Percentiles rank a stretch among this genome's conserved stretches.
Evolutionary conservation across 176 grass and related monocot species (phyloP).

Genomic region (Puccinellia tenuiflora): DNA sequence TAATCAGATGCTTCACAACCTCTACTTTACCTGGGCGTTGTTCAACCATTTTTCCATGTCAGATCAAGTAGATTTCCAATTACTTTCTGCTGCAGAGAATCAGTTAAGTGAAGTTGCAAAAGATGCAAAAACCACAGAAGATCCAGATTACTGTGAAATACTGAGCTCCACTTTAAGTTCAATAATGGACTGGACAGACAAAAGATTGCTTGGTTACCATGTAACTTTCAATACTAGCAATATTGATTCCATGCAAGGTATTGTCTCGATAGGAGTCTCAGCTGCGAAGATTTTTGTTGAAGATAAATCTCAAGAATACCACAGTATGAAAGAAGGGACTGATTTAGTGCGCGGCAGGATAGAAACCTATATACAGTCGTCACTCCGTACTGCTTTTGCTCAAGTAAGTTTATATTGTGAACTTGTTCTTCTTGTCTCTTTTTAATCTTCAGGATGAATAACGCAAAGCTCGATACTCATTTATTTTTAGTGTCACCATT

Average conservation of each 20-base stretch:
- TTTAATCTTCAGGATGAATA: not conserved
- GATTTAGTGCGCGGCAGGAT: slow-evolving; percentile 56
- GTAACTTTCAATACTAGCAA: slow-evolving; percentile 64
- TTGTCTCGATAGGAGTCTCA: slow-evolving; percentile 65
- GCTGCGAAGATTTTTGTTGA: slow-evolving; percentile 58
- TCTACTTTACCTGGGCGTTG: slow-evolving; percentile 80
- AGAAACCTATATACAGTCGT: slow-evolving; percentile 71
- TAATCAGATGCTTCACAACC: slow-evolving; percentile 69
- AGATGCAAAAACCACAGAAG: slow-evolving; percentile 68
- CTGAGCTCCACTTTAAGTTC: slow-evolving; percentile 65
- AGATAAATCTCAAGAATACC: slow-evolving; percentile 58
- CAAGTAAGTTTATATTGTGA: slow-evolving; percentile 55
- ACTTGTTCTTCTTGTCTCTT: not conserved
- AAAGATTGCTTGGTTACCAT: slow-evolving; percentile 79
- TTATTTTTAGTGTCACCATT: not conserved
- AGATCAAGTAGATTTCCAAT: slow-evolving; percentile 46
- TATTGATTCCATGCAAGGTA: slow-evolving; percentile 59
- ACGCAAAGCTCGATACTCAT: not conserved
- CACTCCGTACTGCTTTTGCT: slow-evolving; percentile 63
- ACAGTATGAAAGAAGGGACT: slow-evolving; percentile 44
- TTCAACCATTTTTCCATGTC: slow-evolving; percentile 61
- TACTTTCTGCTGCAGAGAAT: slow-evolving; percentile 58
- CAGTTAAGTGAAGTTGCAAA: slow-evolving; percentile 64
- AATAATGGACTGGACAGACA: slow-evolving; percentile 75
- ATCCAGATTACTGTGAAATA: slow-evolving; percentile 82